Conservation (phyloP, 2,329 filamentous ascomycete species). For the Neonectria hederae region DNA sequence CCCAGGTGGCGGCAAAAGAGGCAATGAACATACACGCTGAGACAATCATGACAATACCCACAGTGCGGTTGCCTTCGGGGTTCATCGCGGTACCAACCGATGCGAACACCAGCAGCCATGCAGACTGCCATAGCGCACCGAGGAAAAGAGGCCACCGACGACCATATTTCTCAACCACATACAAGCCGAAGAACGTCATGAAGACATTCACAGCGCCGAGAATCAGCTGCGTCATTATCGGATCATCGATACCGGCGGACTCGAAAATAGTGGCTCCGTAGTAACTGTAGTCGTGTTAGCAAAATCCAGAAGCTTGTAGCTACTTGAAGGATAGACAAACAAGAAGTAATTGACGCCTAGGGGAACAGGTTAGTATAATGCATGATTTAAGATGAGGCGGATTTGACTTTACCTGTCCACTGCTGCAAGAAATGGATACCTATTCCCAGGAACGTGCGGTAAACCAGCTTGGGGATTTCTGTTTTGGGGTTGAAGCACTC, state of each 20-base stretch:
- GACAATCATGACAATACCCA: conserved; percentile 75
- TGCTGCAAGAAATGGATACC: conserved; percentile 73
- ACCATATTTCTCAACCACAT: conserved; percentile 73
- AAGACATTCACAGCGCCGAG: conserved; percentile 73
- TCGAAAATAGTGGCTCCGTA: conserved; percentile 75
- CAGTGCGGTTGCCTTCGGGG: conserved; percentile 54
- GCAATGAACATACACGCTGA: conserved; percentile 79
- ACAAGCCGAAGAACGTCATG: conserved; percentile 73
- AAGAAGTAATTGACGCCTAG: conserved; percentile 63
- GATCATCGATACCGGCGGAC: conserved; percentile 72
- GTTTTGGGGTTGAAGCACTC: conserved; percentile 69
- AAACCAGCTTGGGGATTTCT: conserved; percentile 65
- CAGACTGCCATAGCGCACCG: conserved; percentile 73
- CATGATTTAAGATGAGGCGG: background rate
- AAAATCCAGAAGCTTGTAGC: background rate
- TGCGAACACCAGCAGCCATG: conserved; percentile 72
- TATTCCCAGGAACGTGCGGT: conserved; percentile 72
- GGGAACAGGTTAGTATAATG: background rate
- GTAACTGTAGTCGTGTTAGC: conserved; percentile 47
- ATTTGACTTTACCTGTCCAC: conserved; percentile 57
- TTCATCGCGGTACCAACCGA: conserved; percentile 60
- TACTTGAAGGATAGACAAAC: conserved; percentile 36
- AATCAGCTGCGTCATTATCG: conserved; percentile 74
- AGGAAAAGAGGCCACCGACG: conserved; percentile 73
- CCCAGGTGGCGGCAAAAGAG: conserved; percentile 76